Conservation (phyloP, 192 early-diverging fungal species). For the Mortierella alpina region DNA sequence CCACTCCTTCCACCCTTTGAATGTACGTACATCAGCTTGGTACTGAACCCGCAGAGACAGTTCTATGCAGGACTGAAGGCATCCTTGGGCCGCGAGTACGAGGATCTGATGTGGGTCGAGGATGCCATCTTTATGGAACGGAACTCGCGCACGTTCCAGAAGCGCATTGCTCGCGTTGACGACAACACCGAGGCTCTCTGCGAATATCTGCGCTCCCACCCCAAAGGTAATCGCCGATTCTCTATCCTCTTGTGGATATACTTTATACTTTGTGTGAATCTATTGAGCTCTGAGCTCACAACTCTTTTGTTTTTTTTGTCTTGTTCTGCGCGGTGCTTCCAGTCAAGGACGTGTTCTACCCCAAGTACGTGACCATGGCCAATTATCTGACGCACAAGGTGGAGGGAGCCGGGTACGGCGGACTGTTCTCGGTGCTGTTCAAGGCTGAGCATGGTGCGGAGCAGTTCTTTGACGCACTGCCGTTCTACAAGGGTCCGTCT, state of each 20-base stretch:
- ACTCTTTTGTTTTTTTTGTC: not conserved
- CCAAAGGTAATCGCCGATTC: slow-evolving; percentile 68
- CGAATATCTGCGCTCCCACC: slow-evolving; percentile 72
- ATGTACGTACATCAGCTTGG: slow-evolving; percentile 56
- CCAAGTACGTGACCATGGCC: slow-evolving; percentile 78
- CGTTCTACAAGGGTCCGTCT: slow-evolving; percentile 92
- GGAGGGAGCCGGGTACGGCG: slow-evolving; percentile 82
- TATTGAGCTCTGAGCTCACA: not conserved
- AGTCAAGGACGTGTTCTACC: slow-evolving; percentile 85
- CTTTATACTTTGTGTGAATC: too few relatives aligned
- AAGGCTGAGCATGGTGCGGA: slow-evolving; percentile 64
- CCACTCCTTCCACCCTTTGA: not conserved
- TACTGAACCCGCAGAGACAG: slow-evolving; percentile 78
- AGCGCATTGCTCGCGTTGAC: slow-evolving; percentile 82
- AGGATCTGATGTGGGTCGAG: slow-evolving; percentile 90
- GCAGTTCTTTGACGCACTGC: slow-evolving; percentile 84
- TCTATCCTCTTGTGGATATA: not conserved
- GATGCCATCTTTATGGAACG: slow-evolving; percentile 96
- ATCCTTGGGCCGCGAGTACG: slow-evolving; percentile 69
- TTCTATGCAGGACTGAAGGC: slow-evolving; percentile 68
- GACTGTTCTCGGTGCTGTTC: slow-evolving; percentile 87
- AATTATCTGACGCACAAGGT: slow-evolving; percentile 77
- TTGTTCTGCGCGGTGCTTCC: slow-evolving; percentile 4
- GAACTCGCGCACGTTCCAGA: slow-evolving; percentile 89
- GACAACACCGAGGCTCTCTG: slow-evolving; percentile 82